Conservation (phyloP, 2,329 filamentous ascomycete genomes). For the Pseudocercospora crystallina region DNA sequence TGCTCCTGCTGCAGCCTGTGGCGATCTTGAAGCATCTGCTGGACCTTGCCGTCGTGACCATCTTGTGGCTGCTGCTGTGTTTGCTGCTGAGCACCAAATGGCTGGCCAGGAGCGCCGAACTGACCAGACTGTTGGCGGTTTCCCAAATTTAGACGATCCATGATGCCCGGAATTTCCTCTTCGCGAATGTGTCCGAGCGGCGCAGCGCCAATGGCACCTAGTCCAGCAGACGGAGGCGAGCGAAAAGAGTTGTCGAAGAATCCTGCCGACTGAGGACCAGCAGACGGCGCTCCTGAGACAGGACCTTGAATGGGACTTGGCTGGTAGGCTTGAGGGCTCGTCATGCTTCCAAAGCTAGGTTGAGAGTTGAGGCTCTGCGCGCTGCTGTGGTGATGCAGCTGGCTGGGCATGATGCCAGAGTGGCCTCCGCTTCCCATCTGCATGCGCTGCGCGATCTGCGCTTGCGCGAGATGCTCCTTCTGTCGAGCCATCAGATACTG, state of each 20-base stretch:
- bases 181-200: conserved; percentile 55
- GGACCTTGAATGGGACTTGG: conserved; percentile 56
- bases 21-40: conserved; percentile 61
- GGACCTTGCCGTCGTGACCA: conserved; percentile 57
- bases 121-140: conserved; percentile 49
- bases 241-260: conserved; percentile 68
- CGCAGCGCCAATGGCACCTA: conserved; percentile 48
- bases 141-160: conserved; percentile 65
- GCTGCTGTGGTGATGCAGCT: conserved; percentile 89
- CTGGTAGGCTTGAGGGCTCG: conserved; percentile 69
- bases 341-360: conserved; percentile 92
- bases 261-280: conserved; percentile 47
- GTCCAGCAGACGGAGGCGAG: conserved; percentile 37
- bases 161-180: conserved; percentile 66
- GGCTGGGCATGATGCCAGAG: conserved; percentile 47
- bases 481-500: conserved; percentile 96
- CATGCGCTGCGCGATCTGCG: conserved; percentile 74
- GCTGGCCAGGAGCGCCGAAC: conserved; percentile 47
- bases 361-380: conserved; percentile 95
- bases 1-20: conserved; percentile 62
- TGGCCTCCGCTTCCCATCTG: conserved; percentile 58
- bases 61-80: conserved; percentile 32
- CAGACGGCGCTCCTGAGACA: conserved; percentile 19
- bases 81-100: conserved; percentile 48
- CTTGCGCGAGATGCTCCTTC: conserved; percentile 85